Conservation (phyloP, 805 yeast species). For the Naumovozyma castellii region DNA sequence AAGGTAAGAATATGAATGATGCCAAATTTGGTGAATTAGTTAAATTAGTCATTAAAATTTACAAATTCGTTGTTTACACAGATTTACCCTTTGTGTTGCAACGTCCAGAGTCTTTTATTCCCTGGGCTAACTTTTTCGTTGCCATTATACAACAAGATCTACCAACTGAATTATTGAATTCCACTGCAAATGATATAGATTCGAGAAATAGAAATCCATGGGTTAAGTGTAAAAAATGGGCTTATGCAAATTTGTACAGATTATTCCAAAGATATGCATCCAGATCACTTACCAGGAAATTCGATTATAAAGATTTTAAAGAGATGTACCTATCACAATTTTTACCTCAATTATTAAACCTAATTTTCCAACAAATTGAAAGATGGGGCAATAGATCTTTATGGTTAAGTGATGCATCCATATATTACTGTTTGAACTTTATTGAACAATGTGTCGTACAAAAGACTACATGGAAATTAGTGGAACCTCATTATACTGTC, state of each 20-base stretch:
- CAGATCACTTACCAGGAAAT: conserved; percentile 35
- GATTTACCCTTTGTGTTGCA: conserved; percentile 64
- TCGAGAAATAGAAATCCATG: conserved; percentile 51
- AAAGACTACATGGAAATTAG: conserved; percentile 53
- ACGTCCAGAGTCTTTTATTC: conserved; percentile 38
- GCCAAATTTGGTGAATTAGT: conserved; percentile 59
- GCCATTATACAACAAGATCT: conserved; percentile 52
- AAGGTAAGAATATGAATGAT: conserved; percentile 25
- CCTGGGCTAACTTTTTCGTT: conserved; percentile 76
- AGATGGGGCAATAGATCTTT: conserved; percentile 56
- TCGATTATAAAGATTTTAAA: conserved; percentile 53
- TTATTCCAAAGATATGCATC: conserved; percentile 66
- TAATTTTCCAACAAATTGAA: conserved; percentile 58
- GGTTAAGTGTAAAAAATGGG: conserved; percentile 82
- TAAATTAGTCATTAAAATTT: conserved; percentile 61
- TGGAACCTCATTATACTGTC: conserved; percentile 56
- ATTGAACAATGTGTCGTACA: conserved; percentile 50
- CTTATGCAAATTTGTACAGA: conserved; percentile 66
- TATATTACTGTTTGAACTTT: conserved; percentile 58
- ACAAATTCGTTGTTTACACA: conserved; percentile 64
- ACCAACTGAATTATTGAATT: conserved; percentile 26
- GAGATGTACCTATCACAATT: conserved; percentile 44
- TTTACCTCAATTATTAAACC: conserved; percentile 62
- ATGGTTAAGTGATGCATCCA: conserved; percentile 62
- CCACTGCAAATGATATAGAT: conserved; percentile 35